These are phyloP conservation scores for Cadophora sp. DNA, from an alignment of 2,329 filamentous ascomycete genomes.

Conservation along the genomic window DNA sequence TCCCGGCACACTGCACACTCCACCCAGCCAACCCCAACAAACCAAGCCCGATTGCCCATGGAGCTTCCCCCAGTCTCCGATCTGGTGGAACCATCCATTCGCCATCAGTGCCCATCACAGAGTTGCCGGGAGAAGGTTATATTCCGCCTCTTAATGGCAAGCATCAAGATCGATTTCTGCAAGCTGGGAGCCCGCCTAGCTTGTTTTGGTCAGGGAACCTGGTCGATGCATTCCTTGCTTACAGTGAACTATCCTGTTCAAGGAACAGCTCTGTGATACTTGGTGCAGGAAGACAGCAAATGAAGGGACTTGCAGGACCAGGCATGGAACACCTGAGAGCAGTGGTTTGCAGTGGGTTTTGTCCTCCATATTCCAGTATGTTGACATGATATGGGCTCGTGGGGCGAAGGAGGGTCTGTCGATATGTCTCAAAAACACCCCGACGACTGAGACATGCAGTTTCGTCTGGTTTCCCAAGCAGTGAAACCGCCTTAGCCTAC, in stretches of 20 bases:
- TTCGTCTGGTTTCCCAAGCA: conserved; percentile 24
- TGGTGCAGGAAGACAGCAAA: background rate
- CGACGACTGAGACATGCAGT: conserved; percentile 25
- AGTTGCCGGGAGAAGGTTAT: conserved; percentile 26
- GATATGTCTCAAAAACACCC: conserved; percentile 12
- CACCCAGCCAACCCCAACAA: conserved; percentile 15
- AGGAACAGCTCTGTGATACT: conserved; percentile 2
- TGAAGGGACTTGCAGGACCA: conserved; percentile 6
- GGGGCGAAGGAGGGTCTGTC: background rate
- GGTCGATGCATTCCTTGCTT: conserved; percentile 14
- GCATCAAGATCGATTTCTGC: conserved; percentile 24
- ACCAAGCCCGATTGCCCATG: conserved; percentile 13
- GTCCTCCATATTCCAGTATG: background rate
- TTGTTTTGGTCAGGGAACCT: conserved; percentile 10
- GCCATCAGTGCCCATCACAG: conserved; percentile 4
- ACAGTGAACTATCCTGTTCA: conserved; percentile 15
- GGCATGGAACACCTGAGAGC: background rate
- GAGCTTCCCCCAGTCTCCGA: conserved; percentile 12
- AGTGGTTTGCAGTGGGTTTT: conserved; percentile 1
- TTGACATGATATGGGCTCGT: background rate
- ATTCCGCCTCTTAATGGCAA: conserved; percentile 18
- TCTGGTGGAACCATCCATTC: conserved; percentile 19
- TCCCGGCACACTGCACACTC: background rate
- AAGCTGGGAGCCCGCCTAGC: conserved; percentile 17
- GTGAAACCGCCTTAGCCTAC: background rate